phyloP scores from a whole-genome alignment of 2,329 filamentous ascomycete genomes.

The Cadophora sp. region DNA sequence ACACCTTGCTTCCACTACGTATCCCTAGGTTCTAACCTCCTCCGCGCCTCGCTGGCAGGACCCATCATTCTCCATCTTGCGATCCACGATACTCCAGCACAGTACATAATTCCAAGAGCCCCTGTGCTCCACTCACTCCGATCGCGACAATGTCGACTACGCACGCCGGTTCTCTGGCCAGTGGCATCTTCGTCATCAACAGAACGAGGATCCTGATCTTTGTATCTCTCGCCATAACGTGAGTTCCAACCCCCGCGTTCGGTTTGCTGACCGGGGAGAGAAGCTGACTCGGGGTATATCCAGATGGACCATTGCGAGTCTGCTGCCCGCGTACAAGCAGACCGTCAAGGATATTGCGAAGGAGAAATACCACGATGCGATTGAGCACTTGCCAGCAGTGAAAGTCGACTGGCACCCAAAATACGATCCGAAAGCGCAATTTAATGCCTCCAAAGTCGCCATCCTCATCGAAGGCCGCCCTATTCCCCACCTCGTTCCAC shows the following conservation, averaged over 20 bases:
- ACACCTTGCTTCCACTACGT: constrained; percentile 3
- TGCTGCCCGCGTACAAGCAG: constrained; percentile 53
- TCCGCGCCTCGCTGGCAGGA: neutral
- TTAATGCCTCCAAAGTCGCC: constrained; percentile 56
- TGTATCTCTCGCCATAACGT: constrained; percentile 41
- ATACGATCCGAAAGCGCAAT: constrained; percentile 41
- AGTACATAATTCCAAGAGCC: neutral
- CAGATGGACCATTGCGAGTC: constrained; percentile 56
- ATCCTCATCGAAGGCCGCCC: constrained; percentile 62
- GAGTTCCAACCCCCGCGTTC: constrained; percentile 25
- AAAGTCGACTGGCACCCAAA: constrained; percentile 44
- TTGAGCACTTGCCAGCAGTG: constrained; percentile 41
- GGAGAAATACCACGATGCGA: constrained; percentile 37
- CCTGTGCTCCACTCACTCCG: neutral
- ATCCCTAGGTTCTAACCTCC: neutral
- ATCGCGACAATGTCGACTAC: constrained; percentile 30
- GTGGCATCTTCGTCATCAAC: constrained; percentile 38
- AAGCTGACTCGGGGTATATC: constrained; percentile 14
- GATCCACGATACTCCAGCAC: constrained; percentile 6
- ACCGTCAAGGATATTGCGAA: constrained; percentile 48
- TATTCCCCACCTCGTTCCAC: constrained; percentile 57
- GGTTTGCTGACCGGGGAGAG: neutral
- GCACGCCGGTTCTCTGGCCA: constrained; percentile 30
- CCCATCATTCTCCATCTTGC: constrained; percentile 1
- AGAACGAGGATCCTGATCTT: constrained; percentile 35